phyloP scores from a whole-genome alignment of 2,329 filamentous ascomycete species.

The Colletotrichum trifolii region DNA sequence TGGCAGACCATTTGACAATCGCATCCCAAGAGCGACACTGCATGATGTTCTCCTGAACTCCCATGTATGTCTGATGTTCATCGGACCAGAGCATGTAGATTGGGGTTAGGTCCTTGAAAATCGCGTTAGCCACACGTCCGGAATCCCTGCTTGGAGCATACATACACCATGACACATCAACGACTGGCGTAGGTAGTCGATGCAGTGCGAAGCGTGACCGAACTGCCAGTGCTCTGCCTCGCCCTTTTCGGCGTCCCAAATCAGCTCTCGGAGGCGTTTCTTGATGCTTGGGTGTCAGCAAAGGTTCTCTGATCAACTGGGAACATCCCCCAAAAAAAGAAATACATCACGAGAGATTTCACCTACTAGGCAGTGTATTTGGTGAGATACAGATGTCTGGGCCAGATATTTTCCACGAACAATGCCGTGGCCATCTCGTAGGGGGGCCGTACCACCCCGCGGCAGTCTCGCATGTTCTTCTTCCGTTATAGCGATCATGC shows the following conservation, averaged over 20 bases:
- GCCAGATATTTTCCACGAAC: background rate
- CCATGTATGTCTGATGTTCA: background rate
- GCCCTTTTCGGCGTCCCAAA: background rate
- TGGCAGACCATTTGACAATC: background rate
- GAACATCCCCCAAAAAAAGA: background rate
- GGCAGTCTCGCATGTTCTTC: background rate
- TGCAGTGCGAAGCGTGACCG: constrained; percentile 4
- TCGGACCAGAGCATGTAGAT: constrained; percentile 8
- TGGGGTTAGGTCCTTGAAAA: background rate
- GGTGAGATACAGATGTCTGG: background rate
- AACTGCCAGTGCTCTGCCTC: background rate
- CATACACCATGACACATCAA: background rate
- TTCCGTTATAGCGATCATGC: background rate
- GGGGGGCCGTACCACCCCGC: background rate
- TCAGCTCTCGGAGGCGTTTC: constrained; percentile 3
- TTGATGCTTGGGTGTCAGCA: background rate
- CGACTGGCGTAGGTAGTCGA: background rate
- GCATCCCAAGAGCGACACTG: constrained; percentile 2
- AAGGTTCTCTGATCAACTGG: background rate
- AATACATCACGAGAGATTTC: background rate
- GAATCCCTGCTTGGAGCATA: too few species aligned
- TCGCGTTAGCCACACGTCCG: too few species aligned
- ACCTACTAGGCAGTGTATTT: constrained; percentile 1
- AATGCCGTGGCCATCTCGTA: background rate
- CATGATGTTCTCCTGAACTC: constrained; percentile 1